Evolutionary conservation across 2,329 filamentous ascomycete genomes (phyloP), one percentile per base, ranked within the genome.

Genomic region (Calonectria montana): DNA sequence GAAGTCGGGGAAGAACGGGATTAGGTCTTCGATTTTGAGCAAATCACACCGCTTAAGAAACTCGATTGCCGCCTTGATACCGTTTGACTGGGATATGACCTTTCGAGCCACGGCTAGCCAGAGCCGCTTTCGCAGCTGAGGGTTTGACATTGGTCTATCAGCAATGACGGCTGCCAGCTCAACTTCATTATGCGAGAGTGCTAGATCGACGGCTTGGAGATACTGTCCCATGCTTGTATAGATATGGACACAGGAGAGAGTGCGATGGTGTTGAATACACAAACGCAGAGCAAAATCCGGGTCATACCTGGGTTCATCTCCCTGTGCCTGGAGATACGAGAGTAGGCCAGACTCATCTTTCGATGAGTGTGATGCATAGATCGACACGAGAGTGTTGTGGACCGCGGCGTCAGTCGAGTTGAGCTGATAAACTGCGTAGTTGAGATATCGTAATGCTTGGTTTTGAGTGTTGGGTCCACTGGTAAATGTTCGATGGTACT

Each of bases 1-100:
- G 81, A 99, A 99, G 82, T 99, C 97, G 0, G 97, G 97, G 85
- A 99, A 99, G 87, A 99, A 98, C 0, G 97, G 97, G 47, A 99
- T 98, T 35, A 99, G 86, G 80, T 99, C 97, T 84, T 99, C 97
- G 74, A 99, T 99, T 74, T 94, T 93, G 61, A 99, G 90, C 15
- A 98, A 88, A 72, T 98, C 95, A 82, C 96, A 98, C 12, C 95
- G 92, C 77, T 95, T 94, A 15, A 98, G 88, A 80, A 99, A 98
- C 73, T 97, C 94, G 76, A 99, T 97, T 2, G 97, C 97, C 37
- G 93, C 90, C 84, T 95, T 98, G 88, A 98, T 98, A 64, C 95
- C 94, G 71, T 93, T 93, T 8, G 92, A 94, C 74, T 96, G 92
- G 1, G 92, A 92, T 75, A 99, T 98, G 62, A 98, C 97, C 80